A percentile compares a stretch with the other conserved stretches of the same genome.
These are phyloP conservation scores for Vitis vinifera DNA, from an alignment of 164 flowering plant genomes.

Conservation along the genomic window DNA sequence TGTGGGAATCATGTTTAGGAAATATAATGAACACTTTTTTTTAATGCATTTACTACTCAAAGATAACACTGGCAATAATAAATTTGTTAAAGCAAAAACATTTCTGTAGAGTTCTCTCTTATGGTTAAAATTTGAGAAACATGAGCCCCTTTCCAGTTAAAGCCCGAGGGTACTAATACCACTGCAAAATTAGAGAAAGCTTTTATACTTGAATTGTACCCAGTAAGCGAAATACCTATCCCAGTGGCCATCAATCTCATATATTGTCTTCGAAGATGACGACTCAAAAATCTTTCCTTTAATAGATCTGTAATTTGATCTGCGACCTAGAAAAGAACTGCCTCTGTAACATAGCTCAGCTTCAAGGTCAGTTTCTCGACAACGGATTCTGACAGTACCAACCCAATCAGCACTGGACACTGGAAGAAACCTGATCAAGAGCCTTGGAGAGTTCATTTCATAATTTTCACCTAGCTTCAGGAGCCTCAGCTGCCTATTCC, in stretches of 20 bases:
- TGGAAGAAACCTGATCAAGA: conserved; percentile 69
- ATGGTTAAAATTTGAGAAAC: too few relatives aligned
- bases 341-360: conserved; percentile 56
- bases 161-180: too few relatives aligned
- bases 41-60: too few relatives aligned
- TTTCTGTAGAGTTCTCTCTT: too few relatives aligned
- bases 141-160: too few relatives aligned
- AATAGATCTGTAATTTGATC: conserved; percentile 44
- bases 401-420: conserved; percentile 61
- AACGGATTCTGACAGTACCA: conserved; percentile 56
- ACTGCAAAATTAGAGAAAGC: too few relatives aligned
- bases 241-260: conserved; percentile 76
- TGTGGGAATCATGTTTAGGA: too few relatives aligned
- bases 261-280: conserved; percentile 39
- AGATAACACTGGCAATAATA: too few relatives aligned
- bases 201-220: too few relatives aligned
- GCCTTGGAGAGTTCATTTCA: conserved; percentile 66
- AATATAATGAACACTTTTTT: too few relatives aligned
- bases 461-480: conserved; percentile 59
- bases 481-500: conserved; percentile 63
- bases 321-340: conserved; percentile 41
- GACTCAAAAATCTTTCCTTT: conserved; percentile 64
- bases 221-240: conserved; percentile 49
- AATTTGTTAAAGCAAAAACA: too few relatives aligned
- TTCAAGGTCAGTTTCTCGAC: conserved; percentile 66